Base-by-base conservation (phyloP, 2,329 filamentous ascomycete genomes). In the Epichloe hybrida region DNA sequence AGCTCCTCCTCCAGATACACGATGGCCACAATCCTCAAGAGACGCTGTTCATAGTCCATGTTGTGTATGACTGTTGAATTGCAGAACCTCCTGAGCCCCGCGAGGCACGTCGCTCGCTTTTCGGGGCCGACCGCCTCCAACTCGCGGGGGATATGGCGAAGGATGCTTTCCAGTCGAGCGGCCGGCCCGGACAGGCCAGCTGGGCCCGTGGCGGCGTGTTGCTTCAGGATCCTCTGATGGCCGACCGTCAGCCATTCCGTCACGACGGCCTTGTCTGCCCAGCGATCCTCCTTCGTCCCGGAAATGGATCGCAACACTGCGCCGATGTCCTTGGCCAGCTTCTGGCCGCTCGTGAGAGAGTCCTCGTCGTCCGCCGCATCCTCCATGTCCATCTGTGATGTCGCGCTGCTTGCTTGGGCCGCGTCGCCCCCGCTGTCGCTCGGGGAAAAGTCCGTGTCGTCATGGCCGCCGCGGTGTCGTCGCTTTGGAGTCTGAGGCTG, bases 1-100 rank as follows among this genome's bases (percentile, higher is more conserved):
- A 58, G 44, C 53, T 67, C 64, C 47, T 67, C 65, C 4, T 53
- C 49, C 4, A 62, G 23, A 17, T 58, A 64, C 5, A 62, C 49
- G 17, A 66, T 59, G 13, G 51, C 55, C 12, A 56, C 53, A 34
- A 67, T 54, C 17, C 50, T 57, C 2, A 34, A 36, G 3, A 62
- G 55, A 4, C 61, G 58, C 27, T 58, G 53, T 11, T 46, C 15
- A 52, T 58, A 61, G 20, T 51, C 40, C 49, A 59, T 53, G 7
- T 51, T 45, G 15, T 50, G 48, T 5, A 55, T 40, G 1, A 40
- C 27, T 8, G 47, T 46, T 5, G 58, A 50, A 17, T 51, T 50
- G 42, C 54, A 56, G 17, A 59, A 47, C 2, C 44, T 36, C 37
- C 50, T 13, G 37, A 65, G 58, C 50, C 58, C 55, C 8, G 27